A percentile compares a stretch with the other conserved stretches of the same genome.
Conservation (phyloP, 331 rosid species). For the Malus hybrid region DNA sequence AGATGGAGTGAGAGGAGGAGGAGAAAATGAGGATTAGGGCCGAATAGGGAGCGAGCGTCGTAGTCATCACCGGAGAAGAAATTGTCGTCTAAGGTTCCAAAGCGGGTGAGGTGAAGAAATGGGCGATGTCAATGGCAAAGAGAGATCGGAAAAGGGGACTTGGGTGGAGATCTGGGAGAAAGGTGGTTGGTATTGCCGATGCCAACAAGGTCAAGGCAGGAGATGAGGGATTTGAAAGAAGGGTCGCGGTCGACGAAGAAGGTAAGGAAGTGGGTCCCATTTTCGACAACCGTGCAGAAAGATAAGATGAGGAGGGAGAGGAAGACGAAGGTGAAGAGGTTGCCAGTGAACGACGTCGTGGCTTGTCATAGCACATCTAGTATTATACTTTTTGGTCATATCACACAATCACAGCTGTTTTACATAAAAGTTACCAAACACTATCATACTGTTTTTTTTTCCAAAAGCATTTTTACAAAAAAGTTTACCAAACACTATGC, state of each 20-base stretch:
- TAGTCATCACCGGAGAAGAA: conserved; percentile 83
- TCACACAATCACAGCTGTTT: too few relatives aligned
- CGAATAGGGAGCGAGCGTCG: conserved; percentile 50
- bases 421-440: too few relatives aligned
- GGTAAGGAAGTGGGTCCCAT: too few relatives aligned
- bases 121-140: conserved; percentile 58
- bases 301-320: too few relatives aligned
- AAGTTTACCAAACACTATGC: too few relatives aligned
- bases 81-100: conserved; percentile 88
- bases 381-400: too few relatives aligned
- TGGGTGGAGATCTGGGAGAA: conserved; percentile 3
- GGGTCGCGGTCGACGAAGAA: conserved; percentile 71
- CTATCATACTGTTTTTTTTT: too few relatives aligned
- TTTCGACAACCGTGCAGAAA: too few relatives aligned
- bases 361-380: too few relatives aligned
- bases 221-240: conserved; percentile 62
- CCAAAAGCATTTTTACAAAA: too few relatives aligned
- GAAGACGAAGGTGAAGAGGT: too few relatives aligned
- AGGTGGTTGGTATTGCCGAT: conserved; percentile 4
- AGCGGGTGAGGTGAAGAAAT: conserved; percentile 80
- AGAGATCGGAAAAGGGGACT: conserved; percentile 17
- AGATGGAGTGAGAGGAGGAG: conserved; percentile 11
- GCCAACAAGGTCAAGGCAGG: conserved; percentile 69
- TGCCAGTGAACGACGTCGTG: too few relatives aligned
- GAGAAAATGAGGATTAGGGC: conserved; percentile 33